phyloP scores from a whole-genome alignment of 257 asterid genomes.

The Solanum lignicaule region DNA sequence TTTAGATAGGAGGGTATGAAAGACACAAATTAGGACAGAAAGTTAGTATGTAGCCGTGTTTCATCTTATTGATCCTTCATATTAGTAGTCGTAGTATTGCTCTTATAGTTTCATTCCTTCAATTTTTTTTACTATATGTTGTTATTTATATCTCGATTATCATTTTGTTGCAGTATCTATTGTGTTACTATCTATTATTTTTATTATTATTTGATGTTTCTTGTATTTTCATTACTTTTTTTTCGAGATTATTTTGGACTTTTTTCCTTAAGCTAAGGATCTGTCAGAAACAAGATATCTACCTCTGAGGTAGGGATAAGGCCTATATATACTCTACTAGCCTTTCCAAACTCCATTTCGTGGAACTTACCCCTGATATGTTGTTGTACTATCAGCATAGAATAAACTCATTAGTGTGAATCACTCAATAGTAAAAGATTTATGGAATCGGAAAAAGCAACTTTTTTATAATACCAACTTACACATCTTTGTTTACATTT shows the following conservation, averaged over 20 bases:
- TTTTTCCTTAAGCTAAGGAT: rapidly evolving
- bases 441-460: not conserved
- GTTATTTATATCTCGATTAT: not conserved
- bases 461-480: not conserved
- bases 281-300: not conserved
- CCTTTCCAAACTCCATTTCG: not conserved
- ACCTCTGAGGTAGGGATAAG: not conserved
- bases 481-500: not conserved
- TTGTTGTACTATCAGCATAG: not conserved
- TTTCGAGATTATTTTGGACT: not conserved
- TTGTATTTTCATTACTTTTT: not conserved
- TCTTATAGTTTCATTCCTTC: not conserved
- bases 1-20: not conserved
- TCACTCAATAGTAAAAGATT: not conserved
- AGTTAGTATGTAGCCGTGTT: not conserved
- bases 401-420: not conserved
- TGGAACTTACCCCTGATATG: not conserved
- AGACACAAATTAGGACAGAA: not conserved
- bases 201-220: not conserved
- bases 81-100: not conserved
- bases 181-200: not conserved
- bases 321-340: not conserved
- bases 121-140: not conserved
- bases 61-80: not conserved
- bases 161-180: not conserved